Evolutionary conservation across 2,329 filamentous ascomycete genomes (phyloP), one percentile per base, ranked within the genome.

Genomic region (Eutypa lata): DNA sequence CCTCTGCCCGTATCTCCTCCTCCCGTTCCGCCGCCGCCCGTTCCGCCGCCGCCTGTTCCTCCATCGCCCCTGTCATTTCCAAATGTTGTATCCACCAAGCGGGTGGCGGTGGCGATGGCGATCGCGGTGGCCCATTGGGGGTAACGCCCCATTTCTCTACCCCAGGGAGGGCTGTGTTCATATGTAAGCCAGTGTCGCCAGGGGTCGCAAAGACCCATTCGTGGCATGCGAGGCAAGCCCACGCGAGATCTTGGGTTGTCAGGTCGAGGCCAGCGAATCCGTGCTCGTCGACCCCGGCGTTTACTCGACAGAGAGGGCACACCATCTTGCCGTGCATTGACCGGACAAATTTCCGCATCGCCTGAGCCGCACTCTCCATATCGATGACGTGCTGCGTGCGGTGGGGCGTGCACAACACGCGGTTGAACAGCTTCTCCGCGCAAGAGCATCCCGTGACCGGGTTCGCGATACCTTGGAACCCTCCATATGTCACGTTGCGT

Each of bases 371-470:
- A 2, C 51, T 22, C 31, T 68, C 49, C 35, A 66, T 44, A 24
- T 61, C 42, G 16, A 64, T 40, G 28, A 65, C 56, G 51, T 68
- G 65, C 28, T 61, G 48, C 7, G 68, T 49, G 0, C 74, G 67
- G 55, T 76, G 73, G 18, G 61, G 57, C 28, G 43, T 57, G 61
- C 74, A 76, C 5, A 76, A 58, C 3, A 57, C 57, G 3, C 61
- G 58, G 13, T 50, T 57, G 16, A 73, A 47, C 2, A 76, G 49
- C 53, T 74, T 75, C 28, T 54, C 46, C 3, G 57, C 68, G 57
- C 73, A 76, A 4, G 57, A 31, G 56, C 73, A 76, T 1, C 73
- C 73, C 10, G 72, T 74, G 2, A 67, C 10, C 56, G 50, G 26
- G 26, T 10, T 10, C 5, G 26, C 6, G 26, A 10, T 10, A 6